Percentiles rank a stretch among this genome's conserved stretches.
These are phyloP conservation scores for Coprinopsis cinerea DNA, from an alignment of 768 basidiomycete genomes.

Conservation along the genomic window DNA sequence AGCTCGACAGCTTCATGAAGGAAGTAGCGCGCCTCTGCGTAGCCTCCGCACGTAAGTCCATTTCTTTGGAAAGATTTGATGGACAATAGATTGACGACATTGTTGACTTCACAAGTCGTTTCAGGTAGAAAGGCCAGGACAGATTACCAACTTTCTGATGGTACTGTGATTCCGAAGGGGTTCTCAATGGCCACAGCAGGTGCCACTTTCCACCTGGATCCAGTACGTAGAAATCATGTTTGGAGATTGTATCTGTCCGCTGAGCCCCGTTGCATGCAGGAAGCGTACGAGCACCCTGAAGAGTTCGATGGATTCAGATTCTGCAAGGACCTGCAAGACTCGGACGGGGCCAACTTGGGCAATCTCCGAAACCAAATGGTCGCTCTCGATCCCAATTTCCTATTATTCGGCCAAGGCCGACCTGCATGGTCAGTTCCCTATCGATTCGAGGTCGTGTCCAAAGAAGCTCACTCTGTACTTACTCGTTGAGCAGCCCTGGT, in stretches of 20 bases:
- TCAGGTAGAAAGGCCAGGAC: conserved; percentile 17
- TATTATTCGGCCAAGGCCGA: conserved; percentile 30
- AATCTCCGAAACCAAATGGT: conserved; percentile 22
- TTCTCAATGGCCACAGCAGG: no score
- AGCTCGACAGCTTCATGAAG: conserved; percentile 41
- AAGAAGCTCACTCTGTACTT: background rate
- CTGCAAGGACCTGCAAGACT: no score
- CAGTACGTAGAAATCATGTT: conserved; percentile 19
- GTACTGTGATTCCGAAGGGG: conserved; percentile 22
- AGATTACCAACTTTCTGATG: conserved; percentile 25
- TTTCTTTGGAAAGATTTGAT: background rate
- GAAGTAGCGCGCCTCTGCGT: conserved; percentile 31
- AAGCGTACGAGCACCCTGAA: conserved; percentile 25
- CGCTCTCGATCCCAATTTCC: conserved; percentile 20
- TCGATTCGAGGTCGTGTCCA: background rate
- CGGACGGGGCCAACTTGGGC: conserved; percentile 23
- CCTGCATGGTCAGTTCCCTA: conserved; percentile 17
- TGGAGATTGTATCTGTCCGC: background rate
- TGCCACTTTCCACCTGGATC: no score
- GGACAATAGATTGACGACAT: no score
- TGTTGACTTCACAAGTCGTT: no score
- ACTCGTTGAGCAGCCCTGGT: conserved; percentile 23
- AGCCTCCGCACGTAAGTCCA: conserved; percentile 18
- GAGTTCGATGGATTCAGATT: conserved; percentile 44
- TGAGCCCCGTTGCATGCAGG: no score